Conservation (phyloP, 148 eudicot species). For the Cornus florida region DNA sequence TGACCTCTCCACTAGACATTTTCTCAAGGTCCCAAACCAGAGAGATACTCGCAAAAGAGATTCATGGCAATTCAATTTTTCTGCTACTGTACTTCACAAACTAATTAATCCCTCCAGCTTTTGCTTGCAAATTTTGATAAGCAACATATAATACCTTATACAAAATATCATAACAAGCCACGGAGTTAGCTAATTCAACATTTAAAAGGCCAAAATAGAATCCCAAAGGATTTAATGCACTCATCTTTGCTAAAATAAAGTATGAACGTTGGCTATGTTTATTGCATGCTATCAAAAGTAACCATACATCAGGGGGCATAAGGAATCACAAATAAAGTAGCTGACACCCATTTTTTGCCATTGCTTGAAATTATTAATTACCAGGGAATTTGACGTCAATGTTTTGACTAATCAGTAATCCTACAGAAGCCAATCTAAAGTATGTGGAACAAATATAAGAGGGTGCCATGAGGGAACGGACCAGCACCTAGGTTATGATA, state of each 20-base stretch:
- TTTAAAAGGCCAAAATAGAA: background rate
- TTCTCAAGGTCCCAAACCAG: slow-evolving; percentile 12
- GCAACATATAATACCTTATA: background rate
- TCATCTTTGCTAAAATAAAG: background rate
- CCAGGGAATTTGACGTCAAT: too few relatives aligned
- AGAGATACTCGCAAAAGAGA: slow-evolving; percentile 15
- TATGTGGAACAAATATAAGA: too few relatives aligned
- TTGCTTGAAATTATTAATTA: too few relatives aligned
- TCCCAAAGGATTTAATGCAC: background rate
- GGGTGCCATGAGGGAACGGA: too few relatives aligned
- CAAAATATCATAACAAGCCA: background rate
- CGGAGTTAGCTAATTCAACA: slow-evolving; percentile 2
- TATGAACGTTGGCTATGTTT: background rate
- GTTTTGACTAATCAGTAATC: too few relatives aligned
- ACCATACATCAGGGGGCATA: too few relatives aligned
- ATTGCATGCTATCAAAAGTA: background rate
- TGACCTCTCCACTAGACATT: slow-evolving; percentile 71
- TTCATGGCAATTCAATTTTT: slow-evolving; percentile 5
- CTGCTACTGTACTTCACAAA: too few relatives aligned
- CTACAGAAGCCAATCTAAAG: too few relatives aligned
- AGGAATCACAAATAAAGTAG: too few relatives aligned
- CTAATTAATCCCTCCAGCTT: too few relatives aligned
- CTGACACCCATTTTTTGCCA: too few relatives aligned
- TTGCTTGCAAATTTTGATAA: background rate
- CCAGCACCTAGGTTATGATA: too few relatives aligned